Base-by-base conservation (phyloP, 1,284 basidiomycete genomes). In the Pterula multifida region DNA sequence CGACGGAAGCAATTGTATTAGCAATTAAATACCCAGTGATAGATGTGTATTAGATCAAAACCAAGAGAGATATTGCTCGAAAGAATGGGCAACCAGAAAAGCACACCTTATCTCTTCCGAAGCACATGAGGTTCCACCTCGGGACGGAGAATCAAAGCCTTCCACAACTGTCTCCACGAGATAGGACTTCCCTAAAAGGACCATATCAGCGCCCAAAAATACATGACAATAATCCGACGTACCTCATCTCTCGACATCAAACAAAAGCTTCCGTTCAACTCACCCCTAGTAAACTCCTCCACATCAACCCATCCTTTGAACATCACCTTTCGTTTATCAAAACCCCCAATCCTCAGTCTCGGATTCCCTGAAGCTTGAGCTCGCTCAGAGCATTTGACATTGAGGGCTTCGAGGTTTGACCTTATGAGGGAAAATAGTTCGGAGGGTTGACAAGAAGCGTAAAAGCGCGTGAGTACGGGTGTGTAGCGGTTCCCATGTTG, bases 381-480 rank as follows among this genome's bases (percentile, higher is more conserved):
- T 17, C 59, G 45, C 45, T 60, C 60, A 59, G 76, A 80, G 62
- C 68, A 69, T 57, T 76, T 73, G n/a, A 80, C 75, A 4, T 66
- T 68, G 1, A 78, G 57, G 0, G 49, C 55, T 25, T 68, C 63
- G 4, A 88, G 65, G 24, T 70, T 70, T 44, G 75, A 71, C 42
- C 74, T 68, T 50, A 86, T 63, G 50, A 79, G 67, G 1, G 64
- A 57, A 36, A 79, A 61, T 28, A 87, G 64, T 2, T 73, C 63
- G 0, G 64, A 62, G 0, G 83, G 82, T 1, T 68, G 67, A 2
- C 82, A 60, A 1, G 71, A 63, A 0, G 80, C 73, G 60, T 87
- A 88, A 67, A 89, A 89, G 0, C 85, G 78, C 1, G 86, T 88
- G n/a, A 88, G 71, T 50, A 79, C 72, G 0, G 82, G 81, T 0